Base-by-base conservation (phyloP, 2,329 filamentous ascomycete species). In the Atkinsonella texensis region DNA sequence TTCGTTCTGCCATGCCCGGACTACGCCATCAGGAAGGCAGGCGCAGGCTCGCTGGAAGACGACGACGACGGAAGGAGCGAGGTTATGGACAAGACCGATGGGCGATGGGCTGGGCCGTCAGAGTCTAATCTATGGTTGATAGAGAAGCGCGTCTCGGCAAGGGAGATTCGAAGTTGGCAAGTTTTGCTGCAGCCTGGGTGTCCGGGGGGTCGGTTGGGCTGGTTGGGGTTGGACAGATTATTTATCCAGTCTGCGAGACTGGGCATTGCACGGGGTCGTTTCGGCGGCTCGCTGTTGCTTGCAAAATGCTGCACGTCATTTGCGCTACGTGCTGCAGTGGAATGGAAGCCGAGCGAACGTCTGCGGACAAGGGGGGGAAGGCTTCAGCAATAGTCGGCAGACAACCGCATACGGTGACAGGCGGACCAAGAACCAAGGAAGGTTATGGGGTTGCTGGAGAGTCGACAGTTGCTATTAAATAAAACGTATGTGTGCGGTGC, bases 1-100 rank as follows among this genome's bases (percentile, higher is more conserved):
- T 81, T 80, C 73, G 77, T 75, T 81, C 77, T 80, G 78, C 78
- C 79, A 81, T 81, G 76, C 68, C 68, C 66, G 62, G 74, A 78
- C 78, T 80, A 81, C 78, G 78, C 78, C 78, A 81, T 81, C 68
- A 72, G 76, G 71, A 75, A 71, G 67, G 68, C 63, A 65, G 63
- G 64, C 63, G 62, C 60, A 60, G 61, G 55, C 53, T 58, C 54
- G 57, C 54, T 55, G 52, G 46, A 52, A 51, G 47, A 52, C 55
- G 52, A 54, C 53, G 54, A 48, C 52, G 40, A 49, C 32, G 46
- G 48, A 46, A 52, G 42, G 47, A 44, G 48, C 45, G 55, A 51
- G 52, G 13, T 5, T 20, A n/a, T 7, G 23, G 20, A 20, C 3
- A 13, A 18, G 31, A 23, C 10, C 15, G 11, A n/a, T 35, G 33